Evolutionary conservation across 495 filamentous ascomycete species (phyloP).

Genomic region (Lindgomyces ingoldianus): DNA sequence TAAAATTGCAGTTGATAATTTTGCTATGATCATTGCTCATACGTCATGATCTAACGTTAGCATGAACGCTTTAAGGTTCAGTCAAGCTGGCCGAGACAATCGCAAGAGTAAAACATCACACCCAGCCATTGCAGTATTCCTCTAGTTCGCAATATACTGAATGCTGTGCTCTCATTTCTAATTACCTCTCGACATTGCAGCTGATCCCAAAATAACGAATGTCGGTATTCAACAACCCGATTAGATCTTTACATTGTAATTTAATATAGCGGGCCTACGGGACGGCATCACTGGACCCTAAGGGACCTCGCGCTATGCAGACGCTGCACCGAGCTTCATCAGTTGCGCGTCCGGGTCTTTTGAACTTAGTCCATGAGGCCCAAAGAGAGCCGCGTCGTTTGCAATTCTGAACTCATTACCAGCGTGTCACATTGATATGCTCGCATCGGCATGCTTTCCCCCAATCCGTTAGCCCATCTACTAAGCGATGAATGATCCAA

Average conservation of each 20-base stretch:
- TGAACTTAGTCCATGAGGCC: background rate
- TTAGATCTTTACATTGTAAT: background rate
- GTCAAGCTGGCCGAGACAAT: too few relatives aligned
- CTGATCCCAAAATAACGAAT: background rate
- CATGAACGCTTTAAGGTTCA: too few relatives aligned
- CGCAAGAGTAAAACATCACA: too few relatives aligned
- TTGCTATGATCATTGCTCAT: too few relatives aligned
- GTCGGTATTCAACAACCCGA: background rate
- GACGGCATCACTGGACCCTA: conserved; percentile 1
- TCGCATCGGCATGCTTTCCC: background rate
- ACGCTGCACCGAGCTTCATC: background rate
- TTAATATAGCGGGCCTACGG: background rate
- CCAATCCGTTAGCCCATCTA: conserved; percentile 9
- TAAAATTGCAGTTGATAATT: too few relatives aligned
- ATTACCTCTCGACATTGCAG: background rate
- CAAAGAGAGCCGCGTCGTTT: background rate
- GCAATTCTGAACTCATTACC: conserved; percentile 10
- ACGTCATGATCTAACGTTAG: too few relatives aligned
- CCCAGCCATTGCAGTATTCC: too few relatives aligned
- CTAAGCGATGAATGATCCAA: conserved; percentile 3
- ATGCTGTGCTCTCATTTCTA: too few relatives aligned
- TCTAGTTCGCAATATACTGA: too few relatives aligned
- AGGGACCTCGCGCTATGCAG: background rate
- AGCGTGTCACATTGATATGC: conserved; percentile 13
- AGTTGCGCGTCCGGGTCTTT: background rate